Base-by-base conservation (phyloP, 176 grass and related monocot genomes). In the Lolium rigidum region DNA sequence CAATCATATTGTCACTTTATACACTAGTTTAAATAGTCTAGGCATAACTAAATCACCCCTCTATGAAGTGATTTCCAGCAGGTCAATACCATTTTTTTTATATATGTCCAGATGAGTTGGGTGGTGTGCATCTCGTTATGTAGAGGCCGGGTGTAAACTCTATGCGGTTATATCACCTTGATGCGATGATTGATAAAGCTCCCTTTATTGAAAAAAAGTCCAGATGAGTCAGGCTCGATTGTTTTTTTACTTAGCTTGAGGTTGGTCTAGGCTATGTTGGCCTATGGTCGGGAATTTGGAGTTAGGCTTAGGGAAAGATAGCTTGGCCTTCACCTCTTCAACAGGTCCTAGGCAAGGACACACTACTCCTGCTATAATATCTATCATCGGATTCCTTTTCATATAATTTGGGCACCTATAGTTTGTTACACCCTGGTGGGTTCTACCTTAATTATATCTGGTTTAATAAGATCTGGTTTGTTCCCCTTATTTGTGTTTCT, bases 21-120 rank as follows among this genome's bases (percentile, higher is more conserved):
- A 35, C 9, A 39, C 28, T 76, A 77, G 9, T 50, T 50, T 57
- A 22, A 79, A 71, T 78, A 71, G 62, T 76, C 56, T 77, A 17
- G n/a, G 16, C 21, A 41, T 81, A 49, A 35, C 18, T 56, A 77
- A 55, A 16, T 35, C 49, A 35, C 50, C 5, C 51, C 54, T 56
- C 54, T 56, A 18, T 56, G 54, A 20, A 56, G 18, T 58, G 56
- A n/a, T 58, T 9, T 58, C 18, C 18, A 58, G 56, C 56, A 58
- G 56, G 56, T n/a, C 56, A 58, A 57, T n/a, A 58, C 7, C 18
- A 1, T 58, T n/a, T 20, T 20, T 56, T 20, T 7, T 7, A 54
- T 54, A 56, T 56, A 56, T 56, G 54, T 56, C 17, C 17, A 18
- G 16, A 54, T 54, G 50, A 54, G 51, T 17, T 54, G 17, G 54